A percentile compares a stretch with the other conserved stretches of the same genome.
Conservation (phyloP, 495 filamentous ascomycete species). For the Talaromyces liani region DNA sequence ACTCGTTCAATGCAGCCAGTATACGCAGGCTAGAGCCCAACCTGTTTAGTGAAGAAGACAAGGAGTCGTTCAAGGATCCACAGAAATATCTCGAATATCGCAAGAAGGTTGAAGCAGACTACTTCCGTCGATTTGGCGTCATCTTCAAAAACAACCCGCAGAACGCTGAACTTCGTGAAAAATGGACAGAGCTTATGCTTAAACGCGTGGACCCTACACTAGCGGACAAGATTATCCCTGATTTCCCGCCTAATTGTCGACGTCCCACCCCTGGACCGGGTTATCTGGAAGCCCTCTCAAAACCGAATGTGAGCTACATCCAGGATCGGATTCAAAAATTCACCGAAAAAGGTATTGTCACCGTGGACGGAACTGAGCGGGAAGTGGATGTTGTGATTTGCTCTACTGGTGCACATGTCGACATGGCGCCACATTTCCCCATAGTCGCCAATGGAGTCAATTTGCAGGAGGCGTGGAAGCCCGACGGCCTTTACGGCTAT, state of each 20-base stretch:
- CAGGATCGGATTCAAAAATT: slow-evolving; percentile 48
- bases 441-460: slow-evolving; percentile 45
- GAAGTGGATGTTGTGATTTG: slow-evolving; percentile 57
- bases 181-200: slow-evolving; percentile 46
- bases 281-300: slow-evolving; percentile 60
- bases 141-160: slow-evolving; percentile 47
- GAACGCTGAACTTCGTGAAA: slow-evolving; percentile 39
- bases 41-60: slow-evolving; percentile 41
- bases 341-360: slow-evolving; percentile 49
- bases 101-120: slow-evolving; percentile 45
- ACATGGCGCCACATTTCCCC: slow-evolving; percentile 52
- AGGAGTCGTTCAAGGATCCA: slow-evolving; percentile 38
- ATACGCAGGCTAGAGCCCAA: slow-evolving; percentile 38
- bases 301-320: slow-evolving; percentile 57
- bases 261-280: slow-evolving; percentile 65
- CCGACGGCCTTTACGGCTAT: slow-evolving; percentile 46
- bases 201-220: slow-evolving; percentile 45
- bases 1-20: slow-evolving; percentile 37
- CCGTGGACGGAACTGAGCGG: slow-evolving; percentile 40
- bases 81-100: slow-evolving; percentile 42
- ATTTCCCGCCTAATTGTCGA: slow-evolving; percentile 61
- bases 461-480: slow-evolving; percentile 23
- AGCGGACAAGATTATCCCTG: slow-evolving; percentile 47
- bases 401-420: slow-evolving; percentile 58
- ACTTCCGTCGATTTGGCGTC: slow-evolving; percentile 47